Conservation (phyloP, 2,329 filamentous ascomycete species). For the Ophiostoma sp. region DNA sequence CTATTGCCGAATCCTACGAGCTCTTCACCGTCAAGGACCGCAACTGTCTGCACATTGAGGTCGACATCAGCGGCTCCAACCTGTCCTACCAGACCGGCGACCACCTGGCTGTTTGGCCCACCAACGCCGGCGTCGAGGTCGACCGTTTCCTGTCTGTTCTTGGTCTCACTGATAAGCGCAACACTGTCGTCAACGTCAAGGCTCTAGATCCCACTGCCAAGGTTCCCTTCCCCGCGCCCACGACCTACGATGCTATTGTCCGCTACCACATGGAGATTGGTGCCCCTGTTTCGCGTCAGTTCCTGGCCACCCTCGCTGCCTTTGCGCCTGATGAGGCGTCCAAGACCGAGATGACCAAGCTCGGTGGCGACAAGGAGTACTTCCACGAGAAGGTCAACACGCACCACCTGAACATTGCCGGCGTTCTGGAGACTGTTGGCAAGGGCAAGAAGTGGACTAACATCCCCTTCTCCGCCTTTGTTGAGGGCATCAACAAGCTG, state of each 20-base stretch:
- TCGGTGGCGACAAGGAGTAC: constrained; percentile 92
- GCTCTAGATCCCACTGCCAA: constrained; percentile 92
- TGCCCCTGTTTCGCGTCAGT: constrained; percentile 93
- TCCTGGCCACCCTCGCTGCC: constrained; percentile 79
- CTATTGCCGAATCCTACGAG: constrained; percentile 87
- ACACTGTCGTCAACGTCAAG: constrained; percentile 84
- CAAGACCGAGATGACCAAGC: constrained; percentile 84
- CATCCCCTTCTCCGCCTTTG: constrained; percentile 90
- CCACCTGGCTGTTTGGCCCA: constrained; percentile 96
- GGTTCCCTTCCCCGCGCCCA: constrained; percentile 95
- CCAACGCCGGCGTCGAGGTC: constrained; percentile 88
- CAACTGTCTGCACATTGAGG: constrained; percentile 95
- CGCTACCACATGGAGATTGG: constrained; percentile 98
- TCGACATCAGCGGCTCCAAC: constrained; percentile 86
- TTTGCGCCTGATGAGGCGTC: constrained; percentile 83
- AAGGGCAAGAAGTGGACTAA: constrained; percentile 75
- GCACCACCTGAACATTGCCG: constrained; percentile 85
- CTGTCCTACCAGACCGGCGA: constrained; percentile 94
- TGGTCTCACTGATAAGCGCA: constrained; percentile 71
- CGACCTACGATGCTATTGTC: constrained; percentile 88
- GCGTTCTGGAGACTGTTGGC: constrained; percentile 72
- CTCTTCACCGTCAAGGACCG: constrained; percentile 85
- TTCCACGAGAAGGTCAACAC: constrained; percentile 83
- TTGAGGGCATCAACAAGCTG: constrained; percentile 91
- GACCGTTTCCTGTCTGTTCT: constrained; percentile 83